Conservation (phyloP, 1,139 yeast species). For the Hansenula sp. region DNA sequence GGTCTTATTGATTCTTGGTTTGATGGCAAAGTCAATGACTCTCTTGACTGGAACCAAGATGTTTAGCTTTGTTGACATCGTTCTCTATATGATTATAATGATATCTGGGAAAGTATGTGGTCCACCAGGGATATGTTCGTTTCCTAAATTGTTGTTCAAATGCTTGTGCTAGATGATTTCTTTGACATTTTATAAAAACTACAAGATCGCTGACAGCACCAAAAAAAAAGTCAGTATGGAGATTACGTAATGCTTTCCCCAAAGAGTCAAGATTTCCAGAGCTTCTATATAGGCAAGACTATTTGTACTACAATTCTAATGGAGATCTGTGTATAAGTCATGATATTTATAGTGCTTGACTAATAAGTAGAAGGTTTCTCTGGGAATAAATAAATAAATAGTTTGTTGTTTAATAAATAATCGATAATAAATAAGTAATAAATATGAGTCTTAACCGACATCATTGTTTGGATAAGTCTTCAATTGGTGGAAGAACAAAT, state of each 20-base stretch:
- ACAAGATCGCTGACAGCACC: too few species aligned
- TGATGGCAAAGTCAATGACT: slow-evolving; percentile 89
- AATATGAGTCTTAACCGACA: background rate
- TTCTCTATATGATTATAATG: background rate
- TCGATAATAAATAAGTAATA: background rate
- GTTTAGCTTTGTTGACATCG: slow-evolving; percentile 26
- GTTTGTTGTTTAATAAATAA: background rate
- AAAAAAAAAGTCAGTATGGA: too few species aligned
- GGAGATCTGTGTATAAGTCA: too few species aligned
- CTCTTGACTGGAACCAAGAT: slow-evolving; percentile 93
- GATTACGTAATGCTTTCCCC: too few species aligned
- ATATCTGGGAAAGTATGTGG: background rate
- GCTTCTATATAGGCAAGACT: too few species aligned
- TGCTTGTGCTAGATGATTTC: too few species aligned
- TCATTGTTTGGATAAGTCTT: slow-evolving; percentile 2
- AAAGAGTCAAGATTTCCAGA: too few species aligned
- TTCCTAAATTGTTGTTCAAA: background rate
- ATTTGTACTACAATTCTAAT: too few species aligned
- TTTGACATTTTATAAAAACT: too few species aligned
- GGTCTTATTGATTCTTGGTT: slow-evolving; percentile 88
- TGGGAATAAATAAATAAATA: background rate
- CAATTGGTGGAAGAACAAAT: slow-evolving; percentile 17
- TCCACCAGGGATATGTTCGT: slow-evolving; percentile 1
- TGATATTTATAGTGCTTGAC: background rate
- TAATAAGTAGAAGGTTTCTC: too few species aligned